Percentiles rank a stretch among this genome's conserved stretches.
These are phyloP conservation scores for Aspergillus jensenii DNA, from an alignment of 2,329 filamentous ascomycete genomes.

Conservation along the genomic window DNA sequence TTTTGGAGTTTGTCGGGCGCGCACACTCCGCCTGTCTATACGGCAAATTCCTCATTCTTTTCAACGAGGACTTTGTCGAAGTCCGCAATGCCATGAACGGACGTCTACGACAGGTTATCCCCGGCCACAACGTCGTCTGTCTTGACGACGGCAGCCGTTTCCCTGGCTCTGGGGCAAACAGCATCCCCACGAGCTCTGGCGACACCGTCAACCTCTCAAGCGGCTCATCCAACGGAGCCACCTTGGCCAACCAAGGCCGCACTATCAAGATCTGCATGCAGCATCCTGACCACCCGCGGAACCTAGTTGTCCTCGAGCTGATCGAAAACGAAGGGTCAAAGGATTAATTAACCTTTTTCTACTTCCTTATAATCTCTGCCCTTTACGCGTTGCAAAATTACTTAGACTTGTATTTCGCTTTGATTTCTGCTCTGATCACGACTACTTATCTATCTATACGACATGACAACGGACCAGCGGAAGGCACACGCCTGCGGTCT, in stretches of 20 bases:
- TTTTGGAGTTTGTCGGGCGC: conserved; percentile 98
- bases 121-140: conserved; percentile 83
- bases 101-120: conserved; percentile 87
- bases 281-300: conserved; percentile 80
- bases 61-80: conserved; percentile 96
- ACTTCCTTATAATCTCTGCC: background rate
- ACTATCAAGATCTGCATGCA: conserved; percentile 95
- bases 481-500: no score
- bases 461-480: background rate
- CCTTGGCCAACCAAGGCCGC: conserved; percentile 49
- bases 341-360: conserved; percentile 36
- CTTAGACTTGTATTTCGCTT: background rate
- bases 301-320: conserved; percentile 89
- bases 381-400: no score
- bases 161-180: conserved; percentile 39
- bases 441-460: background rate
- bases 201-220: conserved; percentile 26
- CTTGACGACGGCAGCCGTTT: conserved; percentile 71
- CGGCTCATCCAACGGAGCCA: conserved; percentile 35
- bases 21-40: conserved; percentile 85
- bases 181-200: conserved; percentile 42
- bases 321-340: conserved; percentile 84
- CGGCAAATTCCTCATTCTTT: conserved; percentile 86
- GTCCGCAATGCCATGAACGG: conserved; percentile 96
- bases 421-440: background rate